Evolutionary conservation across 1,284 basidiomycete species (phyloP).

Genomic region (Trametes polyzona): DNA sequence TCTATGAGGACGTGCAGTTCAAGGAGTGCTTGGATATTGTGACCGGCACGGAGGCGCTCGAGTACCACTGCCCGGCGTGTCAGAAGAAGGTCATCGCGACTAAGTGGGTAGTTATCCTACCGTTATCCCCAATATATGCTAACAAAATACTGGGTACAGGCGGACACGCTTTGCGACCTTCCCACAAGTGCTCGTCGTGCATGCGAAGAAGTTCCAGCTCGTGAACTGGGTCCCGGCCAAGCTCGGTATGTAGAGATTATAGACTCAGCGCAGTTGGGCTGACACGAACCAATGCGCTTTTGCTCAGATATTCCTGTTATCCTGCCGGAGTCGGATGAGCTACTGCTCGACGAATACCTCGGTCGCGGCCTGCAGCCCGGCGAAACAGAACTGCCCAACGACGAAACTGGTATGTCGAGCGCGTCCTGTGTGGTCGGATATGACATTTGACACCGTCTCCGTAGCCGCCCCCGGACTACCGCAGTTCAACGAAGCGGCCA

Average conservation of each 20-base stretch:
- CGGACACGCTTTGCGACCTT: conserved; percentile 83
- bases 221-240: conserved; percentile 98
- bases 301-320: conserved; percentile 81
- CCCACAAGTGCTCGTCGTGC: conserved; percentile 88
- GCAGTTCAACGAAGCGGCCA: conserved; percentile 73
- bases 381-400: conserved; percentile 77
- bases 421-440: not conserved
- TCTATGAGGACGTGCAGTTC: conserved; percentile 76
- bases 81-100: conserved; percentile 65
- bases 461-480: conserved; percentile 46
- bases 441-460: not conserved
- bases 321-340: conserved; percentile 64
- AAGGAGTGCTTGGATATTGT: conserved; percentile 70
- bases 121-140: not conserved
- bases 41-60: conserved; percentile 72
- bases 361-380: conserved; percentile 75
- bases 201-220: conserved; percentile 94
- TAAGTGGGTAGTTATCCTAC: conserved; percentile 48
- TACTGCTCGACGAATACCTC: conserved; percentile 73
- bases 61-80: conserved; percentile 69
- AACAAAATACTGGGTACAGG: conserved; percentile 43
- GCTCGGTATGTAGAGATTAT: conserved; percentile 57
- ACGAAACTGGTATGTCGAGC: conserved; percentile 38
- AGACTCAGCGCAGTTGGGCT: not conserved
- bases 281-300: no score